Base-by-base conservation (phyloP, 164 flowering plant species). In the Malania oleifera region DNA sequence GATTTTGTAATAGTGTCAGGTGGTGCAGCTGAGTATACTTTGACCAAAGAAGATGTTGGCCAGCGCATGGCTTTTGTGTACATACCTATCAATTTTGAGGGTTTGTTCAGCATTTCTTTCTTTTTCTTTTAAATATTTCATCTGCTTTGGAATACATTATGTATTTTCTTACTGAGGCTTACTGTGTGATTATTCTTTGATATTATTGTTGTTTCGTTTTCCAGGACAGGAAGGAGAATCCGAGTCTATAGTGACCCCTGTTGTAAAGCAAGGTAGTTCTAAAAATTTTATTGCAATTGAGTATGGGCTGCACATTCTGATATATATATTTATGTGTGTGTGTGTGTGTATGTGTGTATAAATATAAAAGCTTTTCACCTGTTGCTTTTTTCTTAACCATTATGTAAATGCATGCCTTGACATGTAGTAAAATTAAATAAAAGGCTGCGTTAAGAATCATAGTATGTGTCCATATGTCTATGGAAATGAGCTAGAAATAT, bases 211-310 rank as follows among this genome's bases (percentile, higher is more conserved):
- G 25, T 34, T 34, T 31, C 25, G 20, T 26, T 66, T 72, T 74
- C 47, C 87, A 93, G 97, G 99, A 49, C 84, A 78, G 65, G 97
- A 93, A 75, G 99, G 99, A 51, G 77, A 82, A 69, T 75, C 97
- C 63, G 65, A 73, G 15, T 78, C 96, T 34, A 54, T 68, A 39
- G 52, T 77, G 37, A 85, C 96, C 46, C 72, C 66, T 46, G 58
- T 62, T 46, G 87, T 90, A 10, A 88, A 75, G 74, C 82, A 64
- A 82, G 99, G 99, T 93, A 79, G 20, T 0, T 17, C 9, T 46
- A 15, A 22, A 20, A 7, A 46, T 11, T 46, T 46, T 2, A 7
- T 10, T 20, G 19, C 10, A 14, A 2, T 15, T 17, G 8, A 7
- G 13, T 2, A 38, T 5, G 8, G 41, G 41, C 13, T 7, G 14